Conservation (phyloP, 306 rosid genomes). For the Cotoneaster glaucophyllus region DNA sequence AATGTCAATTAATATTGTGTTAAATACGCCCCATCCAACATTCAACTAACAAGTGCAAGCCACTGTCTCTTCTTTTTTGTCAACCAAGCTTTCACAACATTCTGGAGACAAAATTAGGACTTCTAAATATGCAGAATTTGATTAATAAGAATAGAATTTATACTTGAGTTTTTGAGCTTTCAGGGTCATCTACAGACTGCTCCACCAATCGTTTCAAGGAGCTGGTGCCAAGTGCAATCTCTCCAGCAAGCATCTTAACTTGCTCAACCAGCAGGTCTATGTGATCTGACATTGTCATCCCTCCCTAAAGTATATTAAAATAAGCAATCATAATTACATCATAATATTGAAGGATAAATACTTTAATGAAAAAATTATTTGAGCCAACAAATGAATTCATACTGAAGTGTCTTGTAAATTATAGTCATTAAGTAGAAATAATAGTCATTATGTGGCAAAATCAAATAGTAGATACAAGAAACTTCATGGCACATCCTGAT, state of each 20-base stretch:
- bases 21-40: neutral
- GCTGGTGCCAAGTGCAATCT: constrained; percentile 92
- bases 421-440: neutral
- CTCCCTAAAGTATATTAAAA: constrained; percentile 46
- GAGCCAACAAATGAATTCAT: neutral
- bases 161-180: constrained; percentile 76
- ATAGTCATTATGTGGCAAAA: neutral
- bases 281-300: constrained; percentile 89
- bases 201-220: constrained; percentile 92
- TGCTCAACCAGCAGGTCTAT: constrained; percentile 95
- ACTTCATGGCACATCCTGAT: neutral
- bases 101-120: neutral
- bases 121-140: constrained; percentile 1
- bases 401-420: neutral
- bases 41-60: neutral
- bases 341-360: neutral
- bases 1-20: too few species aligned
- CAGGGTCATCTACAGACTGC: constrained; percentile 80
- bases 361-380: neutral
- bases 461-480: neutral
- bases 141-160: neutral
- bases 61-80: neutral
- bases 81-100: neutral
- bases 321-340: constrained; percentile 12
- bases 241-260: constrained; percentile 99